Conservation (phyloP, 2,329 filamentous ascomycete species). For the Ceratocystis ficicola region DNA sequence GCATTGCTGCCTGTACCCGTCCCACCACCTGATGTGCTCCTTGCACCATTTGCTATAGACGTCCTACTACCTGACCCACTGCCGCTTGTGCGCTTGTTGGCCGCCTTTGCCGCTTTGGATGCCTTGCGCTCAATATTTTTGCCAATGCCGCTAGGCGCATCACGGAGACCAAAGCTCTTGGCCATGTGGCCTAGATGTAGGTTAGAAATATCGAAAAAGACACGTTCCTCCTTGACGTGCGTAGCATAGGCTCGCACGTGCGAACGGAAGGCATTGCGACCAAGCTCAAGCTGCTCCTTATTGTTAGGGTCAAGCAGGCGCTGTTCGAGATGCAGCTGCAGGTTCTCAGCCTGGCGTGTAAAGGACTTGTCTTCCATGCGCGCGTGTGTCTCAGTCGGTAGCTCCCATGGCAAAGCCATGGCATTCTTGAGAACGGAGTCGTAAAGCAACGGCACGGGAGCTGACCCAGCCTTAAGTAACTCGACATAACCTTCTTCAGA, state of each 20-base stretch:
- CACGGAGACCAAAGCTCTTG: constrained; percentile 82
- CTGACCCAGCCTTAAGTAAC: constrained; percentile 45
- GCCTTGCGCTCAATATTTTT: constrained; percentile 40
- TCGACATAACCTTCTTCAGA: constrained; percentile 83
- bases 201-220: constrained; percentile 81
- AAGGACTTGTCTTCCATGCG: constrained; percentile 34
- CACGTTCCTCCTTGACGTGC: constrained; percentile 72
- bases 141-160: constrained; percentile 74
- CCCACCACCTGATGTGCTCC: constrained; percentile 26
- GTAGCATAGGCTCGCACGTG: constrained; percentile 93
- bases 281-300: constrained; percentile 62
- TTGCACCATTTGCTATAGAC: constrained; percentile 20
- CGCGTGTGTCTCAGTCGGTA: constrained; percentile 58
- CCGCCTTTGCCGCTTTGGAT: constrained; percentile 29
- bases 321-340: constrained; percentile 50
- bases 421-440: constrained; percentile 52
- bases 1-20: constrained; percentile 5
- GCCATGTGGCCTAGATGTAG: constrained; percentile 86
- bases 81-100: constrained; percentile 27
- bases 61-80: constrained; percentile 22
- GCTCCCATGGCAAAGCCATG: constrained; percentile 47
- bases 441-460: constrained; percentile 40
- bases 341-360: constrained; percentile 42
- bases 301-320: constrained; percentile 42
- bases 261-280: constrained; percentile 74